A percentile compares a stretch with the other conserved stretches of the same genome.
Evolutionary conservation across 169 alveolate genomes (phyloP).

Genomic region (Toxoplasma gondii): DNA sequence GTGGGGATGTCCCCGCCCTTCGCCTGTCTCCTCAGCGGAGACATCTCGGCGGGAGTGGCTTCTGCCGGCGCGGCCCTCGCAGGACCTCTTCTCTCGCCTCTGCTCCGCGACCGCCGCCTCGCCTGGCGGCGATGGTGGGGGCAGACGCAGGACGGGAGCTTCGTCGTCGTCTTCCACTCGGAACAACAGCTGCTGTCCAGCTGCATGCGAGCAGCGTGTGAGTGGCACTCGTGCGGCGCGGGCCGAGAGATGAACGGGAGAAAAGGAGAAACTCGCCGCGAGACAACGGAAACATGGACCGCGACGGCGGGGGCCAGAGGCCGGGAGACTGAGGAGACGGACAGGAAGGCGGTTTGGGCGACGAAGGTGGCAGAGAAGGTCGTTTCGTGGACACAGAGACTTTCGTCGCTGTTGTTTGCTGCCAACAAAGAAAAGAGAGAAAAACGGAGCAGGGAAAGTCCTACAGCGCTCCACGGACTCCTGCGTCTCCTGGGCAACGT

Average conservation of each 20-base stretch:
- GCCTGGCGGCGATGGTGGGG: slow-evolving; percentile 36
- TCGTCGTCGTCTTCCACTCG: slow-evolving; percentile 1
- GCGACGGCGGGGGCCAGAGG: background rate
- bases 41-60: background rate
- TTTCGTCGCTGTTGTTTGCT: too few species aligned
- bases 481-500: background rate
- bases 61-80: background rate
- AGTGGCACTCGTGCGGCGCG: background rate
- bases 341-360: background rate
- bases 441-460: background rate
- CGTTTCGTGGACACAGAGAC: too few species aligned
- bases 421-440: too few species aligned
- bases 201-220: background rate
- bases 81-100: background rate
- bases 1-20: background rate
- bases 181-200: background rate
- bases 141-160: slow-evolving; percentile 20
- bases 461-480: background rate
- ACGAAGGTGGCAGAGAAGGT: background rate
- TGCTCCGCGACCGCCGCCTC: background rate
- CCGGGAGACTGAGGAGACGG: background rate
- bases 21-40: background rate
- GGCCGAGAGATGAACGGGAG: background rate
- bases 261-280: background rate
- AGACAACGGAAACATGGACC: background rate